phyloP scores from a whole-genome alignment of 225 moss, liverwort and hornwort genomes.

The Bryum argenteum region DNA sequence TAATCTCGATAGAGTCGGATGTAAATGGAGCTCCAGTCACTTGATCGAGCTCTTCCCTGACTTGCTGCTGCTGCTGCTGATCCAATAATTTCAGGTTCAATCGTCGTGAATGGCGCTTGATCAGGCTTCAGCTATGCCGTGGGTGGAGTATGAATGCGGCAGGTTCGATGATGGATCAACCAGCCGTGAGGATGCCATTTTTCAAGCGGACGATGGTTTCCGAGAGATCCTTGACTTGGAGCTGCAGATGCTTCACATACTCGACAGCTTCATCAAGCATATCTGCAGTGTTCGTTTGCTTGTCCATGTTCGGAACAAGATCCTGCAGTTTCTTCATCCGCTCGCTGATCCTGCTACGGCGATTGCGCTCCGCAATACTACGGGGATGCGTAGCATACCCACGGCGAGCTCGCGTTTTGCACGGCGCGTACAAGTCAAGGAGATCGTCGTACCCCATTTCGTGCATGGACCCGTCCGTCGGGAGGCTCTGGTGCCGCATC shows the following conservation, averaged over 20 bases:
- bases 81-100: not conserved
- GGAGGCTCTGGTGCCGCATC: slow-evolving; percentile 42
- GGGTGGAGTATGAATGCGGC: not conserved
- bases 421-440: slow-evolving; percentile 39
- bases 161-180: not conserved
- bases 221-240: slow-evolving; percentile 46
- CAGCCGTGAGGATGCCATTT: slow-evolving; percentile 11
- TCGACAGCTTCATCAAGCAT: slow-evolving; percentile 65
- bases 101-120: not conserved
- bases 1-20: not conserved
- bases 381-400: slow-evolving; percentile 59
- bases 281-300: slow-evolving; percentile 57
- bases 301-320: slow-evolving; percentile 55
- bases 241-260: slow-evolving; percentile 51
- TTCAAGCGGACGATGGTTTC: slow-evolving; percentile 33
- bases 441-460: slow-evolving; percentile 38
- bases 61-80: not conserved
- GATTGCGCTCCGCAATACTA: slow-evolving; percentile 55
- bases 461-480: slow-evolving; percentile 22
- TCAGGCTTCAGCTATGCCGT: not conserved
- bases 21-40: not conserved
- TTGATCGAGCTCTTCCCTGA: not conserved
- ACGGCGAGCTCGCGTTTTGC: slow-evolving; percentile 52
- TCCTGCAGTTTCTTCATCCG: slow-evolving; percentile 61
- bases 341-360: slow-evolving; percentile 53